Conservation (phyloP, 2,329 filamentous ascomycete species). For the Neurospora crassa region DNA sequence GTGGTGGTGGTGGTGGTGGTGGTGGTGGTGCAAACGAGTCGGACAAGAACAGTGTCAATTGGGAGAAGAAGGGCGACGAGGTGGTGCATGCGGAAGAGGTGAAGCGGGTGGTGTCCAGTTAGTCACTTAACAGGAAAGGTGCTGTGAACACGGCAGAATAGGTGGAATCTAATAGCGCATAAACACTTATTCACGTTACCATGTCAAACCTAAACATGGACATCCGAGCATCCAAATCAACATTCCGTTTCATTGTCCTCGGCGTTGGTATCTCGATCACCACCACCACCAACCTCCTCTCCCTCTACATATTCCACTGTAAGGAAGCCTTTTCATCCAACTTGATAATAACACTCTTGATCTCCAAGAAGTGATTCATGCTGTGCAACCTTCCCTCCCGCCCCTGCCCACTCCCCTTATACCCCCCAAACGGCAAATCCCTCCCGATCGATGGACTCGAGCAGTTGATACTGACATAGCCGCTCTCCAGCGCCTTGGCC, state of each 20-base stretch:
- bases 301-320: no score
- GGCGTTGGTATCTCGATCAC: not conserved
- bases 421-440: conserved; percentile 33
- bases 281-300: not conserved
- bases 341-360: conserved; percentile 23
- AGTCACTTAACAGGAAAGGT: not conserved
- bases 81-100: not conserved
- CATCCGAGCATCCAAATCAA: not conserved
- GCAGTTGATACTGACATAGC: conserved; percentile 50
- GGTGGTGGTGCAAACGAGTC: not conserved
- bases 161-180: not conserved
- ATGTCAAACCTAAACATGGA: not conserved
- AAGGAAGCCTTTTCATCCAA: conserved; percentile 9
- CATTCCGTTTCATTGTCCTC: not conserved
- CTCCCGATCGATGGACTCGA: conserved; percentile 27
- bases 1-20: not conserved
- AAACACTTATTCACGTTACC: not conserved
- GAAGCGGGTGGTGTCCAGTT: not conserved
- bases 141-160: not conserved
- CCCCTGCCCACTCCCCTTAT: conserved; percentile 30
- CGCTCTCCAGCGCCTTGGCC: conserved; percentile 45
- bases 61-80: not conserved
- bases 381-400: conserved; percentile 27
- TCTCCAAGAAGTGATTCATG: conserved; percentile 27
- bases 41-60: not conserved